Base-by-base conservation (phyloP, 305 asterid species). In the Caryopteris hybrid region DNA sequence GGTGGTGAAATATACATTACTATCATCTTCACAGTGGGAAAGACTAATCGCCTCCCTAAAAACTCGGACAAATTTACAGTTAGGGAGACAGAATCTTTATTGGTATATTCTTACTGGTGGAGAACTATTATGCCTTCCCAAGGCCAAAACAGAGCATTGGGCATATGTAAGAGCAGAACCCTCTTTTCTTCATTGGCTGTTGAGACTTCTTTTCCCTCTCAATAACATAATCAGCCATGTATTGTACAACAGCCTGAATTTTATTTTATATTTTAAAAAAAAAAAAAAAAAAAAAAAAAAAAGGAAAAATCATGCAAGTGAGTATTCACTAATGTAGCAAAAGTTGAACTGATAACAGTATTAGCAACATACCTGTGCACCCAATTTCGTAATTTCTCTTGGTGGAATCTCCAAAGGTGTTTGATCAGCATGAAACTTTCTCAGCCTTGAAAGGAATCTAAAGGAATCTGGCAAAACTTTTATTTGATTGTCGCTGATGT, bases 371-470 rank as follows among this genome's bases (percentile, higher is more conserved):
- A 89, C 98, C 92, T 87, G 81, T 3, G 95, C 89, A 0, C 96
- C 98, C 36, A 79, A 72, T 60, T 78, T 69, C 9, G 80, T 73
- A 21, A 86, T 70, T 62, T 72, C 70, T 79, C 54, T 76, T 6
- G 96, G 96, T 50, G 98, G 98, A 64, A 88, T 76, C 72, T 86
- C 92, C 55, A 92, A 39, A 9, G 96, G 98, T 46, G 90, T 86
- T 73, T 78, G 85, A 67, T 86, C 86, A 22, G 91, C 94, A 2
- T 70, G 83, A 8, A 92, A 76, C 59, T 69, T 72, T 72, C 71
- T 80, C 41, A 92, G 72, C 48, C 81, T 87, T 5, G 85, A 53
- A 45, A 92, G 70, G 38, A 74, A 79, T 72, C 87, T 74, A 70
- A 92, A 87, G 46, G 98, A 89, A 59, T 87, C 94, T 0, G 96